Base-by-base conservation (phyloP, 1,284 basidiomycete species). In the Boletellus dicymbophilus region DNA sequence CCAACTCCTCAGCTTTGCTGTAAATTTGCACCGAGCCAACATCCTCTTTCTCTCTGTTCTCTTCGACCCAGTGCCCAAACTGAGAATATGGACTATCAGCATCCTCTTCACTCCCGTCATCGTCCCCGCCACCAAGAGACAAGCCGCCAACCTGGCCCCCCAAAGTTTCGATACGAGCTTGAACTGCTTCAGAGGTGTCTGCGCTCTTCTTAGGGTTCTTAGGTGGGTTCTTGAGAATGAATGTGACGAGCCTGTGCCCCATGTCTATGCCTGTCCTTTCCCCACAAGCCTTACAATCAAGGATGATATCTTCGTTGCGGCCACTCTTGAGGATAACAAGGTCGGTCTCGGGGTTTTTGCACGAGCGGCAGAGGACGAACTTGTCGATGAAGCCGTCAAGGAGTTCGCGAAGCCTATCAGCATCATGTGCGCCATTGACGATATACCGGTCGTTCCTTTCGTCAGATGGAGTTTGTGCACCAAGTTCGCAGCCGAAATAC, bases 291-390 rank as follows among this genome's bases (percentile, higher is more conserved):
- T 99, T 99, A 82, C 96, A 99, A 72, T 99, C 95, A 55, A 95
- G 85, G 60, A 91, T 84, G 69, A 99, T 96, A 60, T 88, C 82
- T 65, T 98, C 95, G 51, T 78, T 69, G 25, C 80, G 72, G 43
- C 79, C 80, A 40, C 51, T 81, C 72, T 92, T 94, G 65, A 91
- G 84, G 68, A 98, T 87, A 74, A 95, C 77, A 46, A 98, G 84
- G 66, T 98, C 96, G 37, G 97, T 99, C 76, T 99, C 97, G 22
- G 97, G 97, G 71, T 99, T 99, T 80, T 98, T 98, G 90, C 97
- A 99, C 37, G 89, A 84, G 57, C 88, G 89, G 77, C 97, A 99
- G 25, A 99, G 88, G 47, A 99, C 95, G 65, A 98, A 99, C 72
- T 98, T 98, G 60, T 93, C 91, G 76, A 99, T 99, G 79, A 99